Conservation (phyloP, 2,329 filamentous ascomycete genomes). For the Trichoderma koningiopsis region DNA sequence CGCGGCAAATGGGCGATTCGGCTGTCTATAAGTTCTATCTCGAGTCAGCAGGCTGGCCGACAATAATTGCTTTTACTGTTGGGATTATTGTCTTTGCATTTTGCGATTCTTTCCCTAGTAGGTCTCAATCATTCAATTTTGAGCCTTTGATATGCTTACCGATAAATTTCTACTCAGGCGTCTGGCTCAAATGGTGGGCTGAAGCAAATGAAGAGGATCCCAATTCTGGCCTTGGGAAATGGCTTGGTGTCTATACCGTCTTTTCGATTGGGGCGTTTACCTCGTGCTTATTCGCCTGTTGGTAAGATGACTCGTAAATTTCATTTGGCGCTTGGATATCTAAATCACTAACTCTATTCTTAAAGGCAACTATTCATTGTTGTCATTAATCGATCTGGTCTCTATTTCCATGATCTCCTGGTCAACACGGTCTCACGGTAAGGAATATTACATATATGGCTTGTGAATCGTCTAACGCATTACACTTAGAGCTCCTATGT, state of each 20-base stretch:
- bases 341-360: not conserved
- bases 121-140: not conserved
- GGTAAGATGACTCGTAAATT: not conserved
- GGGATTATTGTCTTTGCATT: not conserved
- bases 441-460: not conserved
- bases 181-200: conserved; percentile 35
- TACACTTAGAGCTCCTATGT: not conserved
- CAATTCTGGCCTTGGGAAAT: conserved; percentile 30
- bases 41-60: not conserved
- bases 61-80: not conserved
- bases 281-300: not conserved
- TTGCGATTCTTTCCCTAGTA: not conserved
- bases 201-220: conserved; percentile 28
- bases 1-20: not conserved
- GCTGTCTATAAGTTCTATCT: not conserved
- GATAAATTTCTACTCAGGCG: conserved; percentile 15
- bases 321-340: not conserved
- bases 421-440: not conserved
- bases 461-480: conserved; percentile 18
- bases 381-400: not conserved
- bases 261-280: conserved; percentile 26
- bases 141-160: not conserved
- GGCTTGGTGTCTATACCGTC: conserved; percentile 30
- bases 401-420: not conserved
- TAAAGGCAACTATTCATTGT: not conserved